Conservation (phyloP, 768 basidiomycete species). For the Termitomyces sp. region DNA sequence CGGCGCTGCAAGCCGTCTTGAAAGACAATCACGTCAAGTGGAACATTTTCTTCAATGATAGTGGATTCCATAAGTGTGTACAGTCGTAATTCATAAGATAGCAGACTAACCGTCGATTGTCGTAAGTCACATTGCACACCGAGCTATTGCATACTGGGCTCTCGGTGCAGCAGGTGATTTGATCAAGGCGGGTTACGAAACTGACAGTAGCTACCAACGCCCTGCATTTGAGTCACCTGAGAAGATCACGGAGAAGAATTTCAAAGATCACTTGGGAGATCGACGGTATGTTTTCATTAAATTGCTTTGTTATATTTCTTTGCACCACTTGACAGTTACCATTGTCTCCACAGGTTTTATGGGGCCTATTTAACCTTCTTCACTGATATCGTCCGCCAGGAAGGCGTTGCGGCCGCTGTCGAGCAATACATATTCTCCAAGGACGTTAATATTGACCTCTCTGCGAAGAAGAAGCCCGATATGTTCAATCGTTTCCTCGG, state of each 20-base stretch:
- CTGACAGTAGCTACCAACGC: conserved; percentile 27
- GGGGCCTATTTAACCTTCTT: conserved; percentile 48
- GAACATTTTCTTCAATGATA: conserved; percentile 48
- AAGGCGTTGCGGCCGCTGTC: conserved; percentile 35
- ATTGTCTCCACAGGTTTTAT: conserved; percentile 38
- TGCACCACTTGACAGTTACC: background rate
- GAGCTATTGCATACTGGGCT: conserved; percentile 23
- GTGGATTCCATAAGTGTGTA: conserved; percentile 48
- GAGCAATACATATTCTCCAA: conserved; percentile 53
- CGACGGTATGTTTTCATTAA: conserved; percentile 31
- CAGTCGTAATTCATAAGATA: background rate
- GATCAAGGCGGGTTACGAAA: conserved; percentile 31
- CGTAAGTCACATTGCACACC: conserved; percentile 23
- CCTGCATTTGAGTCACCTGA: conserved; percentile 36
- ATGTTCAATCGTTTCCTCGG: conserved; percentile 48
- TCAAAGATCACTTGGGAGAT: conserved; percentile 52
- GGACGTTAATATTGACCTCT: conserved; percentile 35
- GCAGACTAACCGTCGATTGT: background rate
- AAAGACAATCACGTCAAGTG: conserved; percentile 43
- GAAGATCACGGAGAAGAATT: conserved; percentile 38
- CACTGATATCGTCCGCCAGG: conserved; percentile 28
- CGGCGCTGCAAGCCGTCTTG: conserved; percentile 26
- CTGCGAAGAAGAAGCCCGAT: conserved; percentile 26
- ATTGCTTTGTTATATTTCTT: background rate
- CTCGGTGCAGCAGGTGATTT: conserved; percentile 23